Conservation (phyloP, 768 basidiomycete species). For the Lactarius psammicola region DNA sequence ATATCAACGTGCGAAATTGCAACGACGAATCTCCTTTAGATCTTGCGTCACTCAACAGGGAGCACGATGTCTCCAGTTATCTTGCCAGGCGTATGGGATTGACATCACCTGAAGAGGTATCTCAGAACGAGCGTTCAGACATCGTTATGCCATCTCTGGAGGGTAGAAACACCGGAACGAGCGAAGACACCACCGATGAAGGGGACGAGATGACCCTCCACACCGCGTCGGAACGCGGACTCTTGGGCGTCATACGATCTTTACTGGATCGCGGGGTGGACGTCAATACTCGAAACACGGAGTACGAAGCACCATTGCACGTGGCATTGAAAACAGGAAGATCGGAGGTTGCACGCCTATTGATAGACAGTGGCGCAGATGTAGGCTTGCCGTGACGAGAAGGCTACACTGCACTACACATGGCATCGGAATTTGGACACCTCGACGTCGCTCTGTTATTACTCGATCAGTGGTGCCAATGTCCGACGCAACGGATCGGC, state of each 20-base stretch:
- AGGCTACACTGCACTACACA: neutral
- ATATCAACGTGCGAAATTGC: neutral
- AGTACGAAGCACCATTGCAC: neutral
- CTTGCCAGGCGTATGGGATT: neutral
- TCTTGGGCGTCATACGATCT: neutral
- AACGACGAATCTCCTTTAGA: neutral
- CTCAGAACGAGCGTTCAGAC: neutral
- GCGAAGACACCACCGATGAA: neutral
- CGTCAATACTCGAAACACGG: neutral
- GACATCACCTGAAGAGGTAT: neutral
- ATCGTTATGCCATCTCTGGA: neutral
- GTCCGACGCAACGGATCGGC: neutral
- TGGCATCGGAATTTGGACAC: neutral
- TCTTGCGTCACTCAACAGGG: neutral
- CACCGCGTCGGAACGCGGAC: neutral
- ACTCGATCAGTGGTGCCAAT: neutral
- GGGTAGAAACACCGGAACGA: neutral
- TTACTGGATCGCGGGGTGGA: too few relatives aligned
- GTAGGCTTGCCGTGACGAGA: neutral
- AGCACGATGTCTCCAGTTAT: neutral
- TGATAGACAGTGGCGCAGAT: neutral
- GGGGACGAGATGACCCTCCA: neutral
- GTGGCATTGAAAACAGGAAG: neutral
- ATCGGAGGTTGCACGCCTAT: neutral
- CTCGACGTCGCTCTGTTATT: neutral